Evolutionary conservation across 192 early-diverging fungal species (phyloP).

Genomic region (Backusella australiensis): DNA sequence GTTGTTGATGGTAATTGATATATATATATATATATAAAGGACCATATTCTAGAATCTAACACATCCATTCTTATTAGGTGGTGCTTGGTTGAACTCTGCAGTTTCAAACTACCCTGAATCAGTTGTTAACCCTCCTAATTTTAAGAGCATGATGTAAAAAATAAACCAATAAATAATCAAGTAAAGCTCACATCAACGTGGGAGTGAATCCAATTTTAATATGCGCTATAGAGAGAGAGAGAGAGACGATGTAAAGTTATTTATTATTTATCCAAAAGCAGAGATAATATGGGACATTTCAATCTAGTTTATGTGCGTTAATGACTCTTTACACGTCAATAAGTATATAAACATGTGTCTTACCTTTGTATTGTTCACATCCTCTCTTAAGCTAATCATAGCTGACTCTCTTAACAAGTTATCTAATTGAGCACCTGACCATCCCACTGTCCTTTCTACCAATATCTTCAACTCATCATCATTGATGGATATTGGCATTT

Average conservation of each 20-base stretch:
- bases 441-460: conserved; percentile 52
- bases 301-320: not conserved
- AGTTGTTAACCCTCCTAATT: not conserved
- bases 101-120: not conserved
- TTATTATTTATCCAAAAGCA: not conserved
- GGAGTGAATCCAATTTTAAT: no score
- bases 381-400: conserved; percentile 58
- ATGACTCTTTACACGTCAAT: not conserved
- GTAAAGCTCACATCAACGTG: no score
- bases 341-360: not conserved
- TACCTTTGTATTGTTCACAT: conserved; percentile 56
- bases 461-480: conserved; percentile 45
- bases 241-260: not conserved
- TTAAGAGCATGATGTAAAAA: conserved; percentile 5
- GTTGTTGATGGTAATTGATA: conserved; percentile 34
- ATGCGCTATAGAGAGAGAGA: no score
- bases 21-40: not conserved
- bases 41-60: not conserved
- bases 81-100: not conserved
- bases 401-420: conserved; percentile 85
- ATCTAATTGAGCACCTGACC: conserved; percentile 76
- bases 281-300: not conserved
- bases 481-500: conserved; percentile 53
- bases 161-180: not conserved
- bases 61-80: not conserved